phyloP scores from a whole-genome alignment of 1,284 basidiomycete genomes.

The Cutaneotrichosporon cyanovorans region DNA sequence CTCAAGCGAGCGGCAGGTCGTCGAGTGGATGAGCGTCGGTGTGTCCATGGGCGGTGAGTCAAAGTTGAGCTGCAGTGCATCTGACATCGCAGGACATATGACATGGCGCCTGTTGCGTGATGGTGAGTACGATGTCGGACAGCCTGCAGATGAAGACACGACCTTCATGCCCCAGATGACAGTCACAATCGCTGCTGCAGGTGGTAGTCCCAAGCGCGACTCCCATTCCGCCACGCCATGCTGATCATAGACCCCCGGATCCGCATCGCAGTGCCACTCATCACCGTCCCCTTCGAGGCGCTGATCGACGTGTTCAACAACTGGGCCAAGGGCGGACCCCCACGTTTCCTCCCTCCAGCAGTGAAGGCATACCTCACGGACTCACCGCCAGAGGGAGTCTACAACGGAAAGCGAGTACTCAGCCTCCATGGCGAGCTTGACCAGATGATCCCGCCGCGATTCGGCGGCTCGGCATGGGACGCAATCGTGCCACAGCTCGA shows the following conservation, averaged over 20 bases:
- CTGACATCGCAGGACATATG: too few relatives aligned
- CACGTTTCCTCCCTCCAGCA: too few relatives aligned
- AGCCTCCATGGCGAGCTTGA: constrained; percentile 54
- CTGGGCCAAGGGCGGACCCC: background rate
- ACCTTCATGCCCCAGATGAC: too few relatives aligned
- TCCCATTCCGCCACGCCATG: background rate
- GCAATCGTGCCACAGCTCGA: too few relatives aligned
- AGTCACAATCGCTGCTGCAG: too few relatives aligned
- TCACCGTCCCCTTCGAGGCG: constrained; percentile 6
- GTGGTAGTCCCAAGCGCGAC: too few relatives aligned
- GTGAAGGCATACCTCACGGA: background rate
- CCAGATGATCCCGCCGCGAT: constrained; percentile 31
- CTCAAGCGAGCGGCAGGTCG: constrained; percentile 54
- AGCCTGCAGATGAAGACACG: too few relatives aligned
- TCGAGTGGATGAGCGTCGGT: constrained; percentile 54
- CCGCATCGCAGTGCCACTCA: constrained; percentile 11
- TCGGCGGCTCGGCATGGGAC: too few relatives aligned
- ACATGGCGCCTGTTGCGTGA: constrained; percentile 14
- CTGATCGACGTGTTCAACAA: background rate
- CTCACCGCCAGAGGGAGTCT: constrained; percentile 33
- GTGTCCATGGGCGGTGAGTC: constrained; percentile 48
- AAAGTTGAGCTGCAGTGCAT: too few relatives aligned
- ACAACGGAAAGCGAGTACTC: constrained; percentile 60
- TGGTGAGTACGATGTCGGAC: constrained; percentile 1
- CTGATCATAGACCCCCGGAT: constrained; percentile 5